Evolutionary conservation across 192 early-diverging fungal genomes (phyloP), one percentile per base, ranked within the genome.

Genomic region (Gigaspora rosea): DNA sequence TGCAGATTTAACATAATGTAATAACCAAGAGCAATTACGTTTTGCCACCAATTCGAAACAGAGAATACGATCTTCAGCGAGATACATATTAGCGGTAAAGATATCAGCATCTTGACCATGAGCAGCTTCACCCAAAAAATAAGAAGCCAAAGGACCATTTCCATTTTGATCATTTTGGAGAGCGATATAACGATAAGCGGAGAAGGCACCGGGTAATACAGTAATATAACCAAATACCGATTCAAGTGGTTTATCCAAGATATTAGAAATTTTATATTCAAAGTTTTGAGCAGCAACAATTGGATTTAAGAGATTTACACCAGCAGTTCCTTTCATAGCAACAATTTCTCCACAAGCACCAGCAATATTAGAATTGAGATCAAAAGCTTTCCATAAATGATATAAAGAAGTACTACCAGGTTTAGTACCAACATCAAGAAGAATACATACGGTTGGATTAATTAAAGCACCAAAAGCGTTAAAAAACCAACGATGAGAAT

Each of bases 141-240:
- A 95, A 76, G 91, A 88, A 35, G 85, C 78, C 15, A 95, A 80
- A 16, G 94, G 94, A 50, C 91, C 85, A 27, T 79, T 36, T 61
- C 89, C 82, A 20, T 86, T 80, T 2, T 78, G 81, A 57, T 91
- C 89, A 73, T 92, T 91, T 58, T 91, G 85, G 22, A 94, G 82
- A 32, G 93, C 94, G 32, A 77, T 80, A 77, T 90, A 95, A 13
- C 93, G 86, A 82, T 95, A 95, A 15, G 94, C 94, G 18, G 92
- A 94, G 77, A 95, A 95, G 9, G 94, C 94, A 75, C 94, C 90
- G 22, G 94, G 94, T 69, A 95, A 87, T 61, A 95, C 95, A 3
- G 92, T 91, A 68, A 96, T 96, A 71, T 93, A 96, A 4, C 95
- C 95, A 71, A 94, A 94, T 20, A 94, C 90, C 6, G 92, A 93